Evolutionary conservation across 1,284 basidiomycete species (phyloP), one percentile per base, ranked within the genome.

Genomic region (Microbotryomycetes sp.): DNA sequence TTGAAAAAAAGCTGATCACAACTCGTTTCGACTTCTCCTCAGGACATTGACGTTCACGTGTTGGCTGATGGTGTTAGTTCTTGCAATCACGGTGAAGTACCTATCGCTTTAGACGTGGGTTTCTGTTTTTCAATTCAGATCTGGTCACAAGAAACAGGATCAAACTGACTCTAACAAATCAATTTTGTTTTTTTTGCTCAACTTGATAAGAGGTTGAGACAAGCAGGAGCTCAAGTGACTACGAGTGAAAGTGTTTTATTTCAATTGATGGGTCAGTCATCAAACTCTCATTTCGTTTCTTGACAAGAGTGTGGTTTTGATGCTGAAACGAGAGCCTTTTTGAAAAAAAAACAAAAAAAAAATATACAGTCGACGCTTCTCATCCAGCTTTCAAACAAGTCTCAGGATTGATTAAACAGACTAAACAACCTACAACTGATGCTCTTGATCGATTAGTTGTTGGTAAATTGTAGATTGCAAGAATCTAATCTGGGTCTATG

Each of bases 31-130:
- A 15, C 28, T 56, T 48, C 32, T 19, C 22, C n/a, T n/a, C n/a
- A n/a, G 1, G 60, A 56, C 14, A 83, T 80, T 71, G 81, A 81
- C 63, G 85, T 86, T 6, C 80, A 84, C 71, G 81, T 94, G 49
- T 78, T 92, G 46, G 87, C 87, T 19, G 92, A 96, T 72, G 91
- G 85, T 25, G 84, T 94, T 2, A 89, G 88, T 2, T 88, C 86
- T 47, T 86, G 84, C 70, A 92, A 93, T 68, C 70, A 70, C 6
- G 77, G 77, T 49, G 80, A 81, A 64, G 74, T 80, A 3, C 70
- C 74, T 1, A 66, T 79, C 30, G 78, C 79, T 4, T 70, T 81
- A n/a, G 75, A 72, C 53, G 74, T 65, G 25, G 22, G 56, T 58
- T 87, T n/a, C n/a, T n/a, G n/a, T n/a, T n/a, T 45, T n/a, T 36